phyloP scores from a whole-genome alignment of 78 protist species.

The Isochrysis galbana region DNA sequence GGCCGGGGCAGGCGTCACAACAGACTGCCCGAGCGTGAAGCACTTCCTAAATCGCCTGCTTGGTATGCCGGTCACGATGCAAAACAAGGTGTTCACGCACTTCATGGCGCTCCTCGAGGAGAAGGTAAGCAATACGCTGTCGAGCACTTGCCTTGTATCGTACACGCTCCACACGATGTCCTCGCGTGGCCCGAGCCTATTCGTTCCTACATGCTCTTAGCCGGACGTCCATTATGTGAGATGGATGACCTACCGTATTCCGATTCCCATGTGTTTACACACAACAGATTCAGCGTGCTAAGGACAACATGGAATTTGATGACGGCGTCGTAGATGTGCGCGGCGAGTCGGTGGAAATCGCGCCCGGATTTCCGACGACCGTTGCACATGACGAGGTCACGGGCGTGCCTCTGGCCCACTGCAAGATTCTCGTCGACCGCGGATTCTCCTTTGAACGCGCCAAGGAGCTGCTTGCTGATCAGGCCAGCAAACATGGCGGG shows the following conservation, averaged over 20 bases:
- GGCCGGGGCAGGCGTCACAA: neutral
- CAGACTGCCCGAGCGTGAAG: neutral
- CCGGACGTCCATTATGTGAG: too few relatives aligned
- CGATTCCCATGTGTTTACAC: too few relatives aligned
- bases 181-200: too few relatives aligned
- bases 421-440: neutral
- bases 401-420: neutral
- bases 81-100: neutral
- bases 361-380: neutral
- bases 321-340: constrained; percentile 17
- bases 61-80: neutral
- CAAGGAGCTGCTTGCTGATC: neutral
- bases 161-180: too few relatives aligned
- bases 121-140: neutral
- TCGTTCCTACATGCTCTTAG: too few relatives aligned
- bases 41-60: neutral
- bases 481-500: neutral
- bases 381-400: neutral
- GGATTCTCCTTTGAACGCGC: neutral
- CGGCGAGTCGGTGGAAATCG: neutral
- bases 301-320: neutral
- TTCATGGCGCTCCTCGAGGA: neutral
- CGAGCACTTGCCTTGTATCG: too few relatives aligned
- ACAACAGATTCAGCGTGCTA: neutral
- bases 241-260: too few relatives aligned